Conservation (phyloP, 163 green algal species). For the Chlamydomonas reinhardtii region DNA sequence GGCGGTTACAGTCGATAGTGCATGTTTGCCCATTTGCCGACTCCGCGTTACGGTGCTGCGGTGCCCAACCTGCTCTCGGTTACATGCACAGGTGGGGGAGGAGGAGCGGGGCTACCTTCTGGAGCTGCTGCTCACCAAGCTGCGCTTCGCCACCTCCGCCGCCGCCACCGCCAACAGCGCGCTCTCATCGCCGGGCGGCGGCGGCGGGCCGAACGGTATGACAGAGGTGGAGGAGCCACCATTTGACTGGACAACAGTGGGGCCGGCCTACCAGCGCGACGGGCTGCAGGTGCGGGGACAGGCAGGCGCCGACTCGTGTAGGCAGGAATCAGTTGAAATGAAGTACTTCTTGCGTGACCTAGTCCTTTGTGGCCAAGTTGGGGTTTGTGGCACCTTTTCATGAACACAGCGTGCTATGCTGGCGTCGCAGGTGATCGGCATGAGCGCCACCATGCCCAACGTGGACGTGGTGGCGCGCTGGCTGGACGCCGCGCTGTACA, state of each 20-base stretch:
- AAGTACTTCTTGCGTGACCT: no score
- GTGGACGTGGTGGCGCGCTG: conserved; percentile 80
- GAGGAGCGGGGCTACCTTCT: conserved; percentile 91
- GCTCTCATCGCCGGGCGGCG: background rate
- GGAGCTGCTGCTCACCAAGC: conserved; percentile 98
- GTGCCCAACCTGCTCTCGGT: no score
- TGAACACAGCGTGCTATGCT: no score
- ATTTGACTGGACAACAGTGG: conserved; percentile 33
- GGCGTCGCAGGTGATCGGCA: conserved; percentile 96
- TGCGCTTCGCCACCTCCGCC: conserved; percentile 75
- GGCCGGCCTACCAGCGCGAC: conserved; percentile 32
- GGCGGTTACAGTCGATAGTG: no score
- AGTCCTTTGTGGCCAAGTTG: no score
- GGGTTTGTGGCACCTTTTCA: no score
- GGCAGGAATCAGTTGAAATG: no score
- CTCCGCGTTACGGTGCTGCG: no score
- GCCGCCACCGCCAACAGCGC: background rate
- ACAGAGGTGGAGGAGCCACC: conserved; percentile 36
- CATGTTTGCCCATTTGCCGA: no score
- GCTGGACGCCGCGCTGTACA: conserved; percentile 90
- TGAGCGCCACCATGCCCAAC: conserved; percentile 97
- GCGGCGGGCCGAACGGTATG: background rate
- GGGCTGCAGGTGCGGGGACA: conserved; percentile 37
- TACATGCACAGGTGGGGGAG: conserved; percentile 78
- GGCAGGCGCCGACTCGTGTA: background rate